Conservation (phyloP, 768 basidiomycete genomes). For the Lanmaoa rubissima region DNA sequence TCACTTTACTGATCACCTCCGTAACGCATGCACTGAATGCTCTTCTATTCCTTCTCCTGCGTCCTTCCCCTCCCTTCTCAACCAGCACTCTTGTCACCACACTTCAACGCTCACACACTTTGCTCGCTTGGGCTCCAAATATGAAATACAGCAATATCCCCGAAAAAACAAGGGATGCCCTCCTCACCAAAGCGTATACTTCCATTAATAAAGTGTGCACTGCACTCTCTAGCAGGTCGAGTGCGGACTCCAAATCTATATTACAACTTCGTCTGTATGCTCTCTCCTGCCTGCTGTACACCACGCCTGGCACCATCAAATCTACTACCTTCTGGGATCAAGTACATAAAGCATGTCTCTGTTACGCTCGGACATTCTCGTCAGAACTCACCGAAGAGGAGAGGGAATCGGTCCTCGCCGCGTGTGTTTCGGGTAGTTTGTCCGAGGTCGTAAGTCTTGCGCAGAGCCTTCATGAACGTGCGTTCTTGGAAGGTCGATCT, state of each 20-base stretch:
- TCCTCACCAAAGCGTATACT: slow-evolving; percentile 61
- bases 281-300: slow-evolving; percentile 48
- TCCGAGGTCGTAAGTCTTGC: slow-evolving; percentile 42
- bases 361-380: slow-evolving; percentile 25
- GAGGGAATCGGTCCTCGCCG: slow-evolving; percentile 26
- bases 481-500: slow-evolving; percentile 47
- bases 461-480: slow-evolving; percentile 34
- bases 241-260: slow-evolving; percentile 19
- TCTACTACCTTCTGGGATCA: slow-evolving; percentile 72
- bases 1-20: slow-evolving; percentile 60
- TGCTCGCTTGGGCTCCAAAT: slow-evolving; percentile 54
- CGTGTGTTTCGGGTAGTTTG: slow-evolving; percentile 44
- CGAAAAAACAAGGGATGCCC: slow-evolving; percentile 52
- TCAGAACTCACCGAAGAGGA: slow-evolving; percentile 20
- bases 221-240: slow-evolving; percentile 28
- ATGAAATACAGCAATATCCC: slow-evolving; percentile 39
- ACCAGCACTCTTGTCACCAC: slow-evolving; percentile 26
- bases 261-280: slow-evolving; percentile 42
- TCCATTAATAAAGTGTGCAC: slow-evolving; percentile 38
- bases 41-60: slow-evolving; percentile 31
- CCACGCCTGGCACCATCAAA: slow-evolving; percentile 46
- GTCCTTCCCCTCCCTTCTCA: slow-evolving; percentile 19
- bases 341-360: slow-evolving; percentile 45
- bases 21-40: slow-evolving; percentile 52
- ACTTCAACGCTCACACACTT: slow-evolving; percentile 33